phyloP scores from a whole-genome alignment of 2,329 filamentous ascomycete species.

The Bipolaris cookei region DNA sequence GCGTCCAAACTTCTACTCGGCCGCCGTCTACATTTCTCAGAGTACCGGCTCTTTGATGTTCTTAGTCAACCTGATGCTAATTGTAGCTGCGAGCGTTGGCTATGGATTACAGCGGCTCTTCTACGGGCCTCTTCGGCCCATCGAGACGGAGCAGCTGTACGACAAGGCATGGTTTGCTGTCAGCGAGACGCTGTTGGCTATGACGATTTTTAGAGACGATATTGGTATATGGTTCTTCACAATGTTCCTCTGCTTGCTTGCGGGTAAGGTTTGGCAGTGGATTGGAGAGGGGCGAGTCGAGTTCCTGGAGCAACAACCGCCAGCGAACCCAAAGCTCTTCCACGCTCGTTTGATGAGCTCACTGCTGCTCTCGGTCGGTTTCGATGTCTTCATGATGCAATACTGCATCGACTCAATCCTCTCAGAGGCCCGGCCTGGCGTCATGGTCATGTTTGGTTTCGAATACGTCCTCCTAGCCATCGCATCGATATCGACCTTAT shows the following conservation, averaged over 20 bases:
- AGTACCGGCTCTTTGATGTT: slow-evolving; percentile 96
- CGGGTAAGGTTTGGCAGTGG: slow-evolving; percentile 98
- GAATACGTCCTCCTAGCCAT: slow-evolving; percentile 90
- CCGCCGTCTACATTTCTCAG: slow-evolving; percentile 94
- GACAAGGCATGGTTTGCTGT: slow-evolving; percentile 98
- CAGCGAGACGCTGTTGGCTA: slow-evolving; percentile 93
- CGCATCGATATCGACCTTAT: slow-evolving; percentile 77
- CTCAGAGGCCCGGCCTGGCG: slow-evolving; percentile 86
- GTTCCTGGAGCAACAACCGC: slow-evolving; percentile 92
- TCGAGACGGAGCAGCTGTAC: slow-evolving; percentile 96
- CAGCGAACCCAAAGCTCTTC: slow-evolving; percentile 85
- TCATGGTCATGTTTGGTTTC: slow-evolving; percentile 99
- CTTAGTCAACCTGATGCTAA: slow-evolving; percentile 85
- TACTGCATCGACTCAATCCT: slow-evolving; percentile 86
- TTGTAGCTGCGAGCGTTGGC: slow-evolving; percentile 79
- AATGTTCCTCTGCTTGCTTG: slow-evolving; percentile 93
- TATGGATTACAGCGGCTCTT: slow-evolving; percentile 88
- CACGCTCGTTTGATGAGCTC: slow-evolving; percentile 82
- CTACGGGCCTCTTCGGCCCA: slow-evolving; percentile 86
- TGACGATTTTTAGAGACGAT: slow-evolving; percentile 97
- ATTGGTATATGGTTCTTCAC: slow-evolving; percentile 92
- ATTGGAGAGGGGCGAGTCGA: slow-evolving; percentile 95
- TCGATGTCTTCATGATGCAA: slow-evolving; percentile 78
- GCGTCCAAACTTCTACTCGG: slow-evolving; percentile 97
- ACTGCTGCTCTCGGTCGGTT: slow-evolving; percentile 76